These are phyloP conservation scores for Leccinum sublutescens DNA, from an alignment of 768 basidiomycete species.

Conservation along the genomic window DNA sequence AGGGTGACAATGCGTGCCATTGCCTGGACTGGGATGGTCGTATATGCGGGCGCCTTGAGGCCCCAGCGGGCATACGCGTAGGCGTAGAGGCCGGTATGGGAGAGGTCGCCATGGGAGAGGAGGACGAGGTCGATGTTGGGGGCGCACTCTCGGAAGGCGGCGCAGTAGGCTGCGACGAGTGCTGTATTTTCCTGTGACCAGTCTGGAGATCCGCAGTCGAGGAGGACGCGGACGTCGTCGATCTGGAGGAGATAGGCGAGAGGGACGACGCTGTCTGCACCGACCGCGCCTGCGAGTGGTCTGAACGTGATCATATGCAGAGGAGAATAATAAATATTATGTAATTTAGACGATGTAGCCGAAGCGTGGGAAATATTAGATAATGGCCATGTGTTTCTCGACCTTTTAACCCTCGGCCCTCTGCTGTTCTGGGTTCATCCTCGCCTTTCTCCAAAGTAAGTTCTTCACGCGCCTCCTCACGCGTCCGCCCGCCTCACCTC, in stretches of 20 bases:
- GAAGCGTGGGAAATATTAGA: slow-evolving; percentile 31
- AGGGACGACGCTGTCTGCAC: slow-evolving; percentile 59
- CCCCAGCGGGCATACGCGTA: slow-evolving; percentile 89
- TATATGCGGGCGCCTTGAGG: slow-evolving; percentile 87
- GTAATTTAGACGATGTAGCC: slow-evolving; percentile 10
- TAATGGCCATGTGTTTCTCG: slow-evolving; percentile 35
- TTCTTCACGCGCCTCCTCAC: slow-evolving; percentile 28
- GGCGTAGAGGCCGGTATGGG: slow-evolving; percentile 88
- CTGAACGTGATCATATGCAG: slow-evolving; percentile 88
- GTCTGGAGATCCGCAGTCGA: slow-evolving; percentile 94
- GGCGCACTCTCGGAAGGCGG: slow-evolving; percentile 68
- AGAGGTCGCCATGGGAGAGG: slow-evolving; percentile 89
- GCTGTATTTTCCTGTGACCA: slow-evolving; percentile 60
- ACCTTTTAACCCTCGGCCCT: slow-evolving; percentile 43
- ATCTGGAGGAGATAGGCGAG: slow-evolving; percentile 87
- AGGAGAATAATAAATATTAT: slow-evolving; percentile 1
- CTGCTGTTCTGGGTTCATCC: slow-evolving; percentile 29
- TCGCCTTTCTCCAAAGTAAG: slow-evolving; percentile 31
- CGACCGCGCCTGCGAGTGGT: slow-evolving; percentile 82
- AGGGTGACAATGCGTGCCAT: slow-evolving; percentile 91
- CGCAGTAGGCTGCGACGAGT: slow-evolving; percentile 51
- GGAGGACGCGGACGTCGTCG: slow-evolving; percentile 88
- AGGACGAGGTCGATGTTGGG: slow-evolving; percentile 87
- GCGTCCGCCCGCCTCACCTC: slow-evolving; percentile 17
- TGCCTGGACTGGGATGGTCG: slow-evolving; percentile 92